phyloP scores from a whole-genome alignment of 768 basidiomycete species.

The Hortiboletus flavorubellus region DNA sequence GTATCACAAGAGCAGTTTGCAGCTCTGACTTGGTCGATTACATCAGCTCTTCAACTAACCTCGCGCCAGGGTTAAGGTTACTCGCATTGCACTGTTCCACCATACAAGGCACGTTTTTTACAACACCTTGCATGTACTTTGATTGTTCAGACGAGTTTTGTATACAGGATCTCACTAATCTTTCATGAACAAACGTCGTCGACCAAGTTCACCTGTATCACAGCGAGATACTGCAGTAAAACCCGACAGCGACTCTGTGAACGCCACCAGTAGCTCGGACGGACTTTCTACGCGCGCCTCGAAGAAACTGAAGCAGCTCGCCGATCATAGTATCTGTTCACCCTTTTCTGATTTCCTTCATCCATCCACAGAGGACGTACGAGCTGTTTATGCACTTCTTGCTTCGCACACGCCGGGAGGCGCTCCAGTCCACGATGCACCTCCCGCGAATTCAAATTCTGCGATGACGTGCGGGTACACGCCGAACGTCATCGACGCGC shows the following conservation, averaged over 20 bases:
- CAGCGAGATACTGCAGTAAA: neutral
- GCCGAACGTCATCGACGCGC: conserved; percentile 54
- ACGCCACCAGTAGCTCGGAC: neutral
- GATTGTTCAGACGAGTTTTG: neutral
- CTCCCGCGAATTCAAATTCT: conserved; percentile 33
- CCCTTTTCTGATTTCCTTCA: conserved; percentile 45
- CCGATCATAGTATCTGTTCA: conserved; percentile 38
- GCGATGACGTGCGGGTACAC: conserved; percentile 44
- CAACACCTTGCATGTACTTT: neutral
- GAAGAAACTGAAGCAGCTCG: conserved; percentile 52
- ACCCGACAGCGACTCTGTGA: neutral
- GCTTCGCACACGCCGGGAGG: conserved; percentile 35
- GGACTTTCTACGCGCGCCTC: conserved; percentile 15
- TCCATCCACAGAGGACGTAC: conserved; percentile 44
- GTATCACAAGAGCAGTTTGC: no score
- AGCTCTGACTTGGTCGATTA: neutral
- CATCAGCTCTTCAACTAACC: neutral
- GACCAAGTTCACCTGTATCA: conserved; percentile 3
- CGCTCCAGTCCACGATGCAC: conserved; percentile 26
- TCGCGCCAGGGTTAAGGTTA: conserved; percentile 1
- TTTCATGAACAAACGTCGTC: conserved; percentile 14
- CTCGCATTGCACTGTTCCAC: neutral
- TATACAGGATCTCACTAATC: neutral
- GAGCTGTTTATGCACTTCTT: conserved; percentile 41
- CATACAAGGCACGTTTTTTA: neutral